A percentile compares a stretch with the other conserved stretches of the same genome.
phyloP scores from a whole-genome alignment of 2,329 filamentous ascomycete genomes.

The Talaromyces sp. region DNA sequence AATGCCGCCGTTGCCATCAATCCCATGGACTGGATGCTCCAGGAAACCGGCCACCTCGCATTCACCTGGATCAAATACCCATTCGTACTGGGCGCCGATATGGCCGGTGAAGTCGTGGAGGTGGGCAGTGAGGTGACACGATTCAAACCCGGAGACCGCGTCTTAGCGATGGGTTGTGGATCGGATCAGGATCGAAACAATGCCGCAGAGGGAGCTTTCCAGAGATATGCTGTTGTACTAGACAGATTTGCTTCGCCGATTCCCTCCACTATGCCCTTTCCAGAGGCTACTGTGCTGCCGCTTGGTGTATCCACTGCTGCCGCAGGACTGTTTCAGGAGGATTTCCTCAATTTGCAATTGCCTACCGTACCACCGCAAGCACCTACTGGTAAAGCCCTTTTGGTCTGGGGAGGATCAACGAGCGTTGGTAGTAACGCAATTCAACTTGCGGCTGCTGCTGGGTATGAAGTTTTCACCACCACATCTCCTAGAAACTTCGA shows the following conservation, averaged over 20 bases:
- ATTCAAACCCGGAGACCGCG: slow-evolving; percentile 26
- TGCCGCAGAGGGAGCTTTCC: slow-evolving; percentile 4
- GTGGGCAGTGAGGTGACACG: slow-evolving; percentile 18
- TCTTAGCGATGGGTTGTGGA: slow-evolving; percentile 20
- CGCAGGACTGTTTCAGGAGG: slow-evolving; percentile 21
- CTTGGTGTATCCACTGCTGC: slow-evolving; percentile 33
- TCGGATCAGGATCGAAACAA: background rate
- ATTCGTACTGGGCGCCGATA: slow-evolving; percentile 26
- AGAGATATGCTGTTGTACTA: slow-evolving; percentile 7
- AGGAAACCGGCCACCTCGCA: slow-evolving; percentile 17
- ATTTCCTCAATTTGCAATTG: background rate
- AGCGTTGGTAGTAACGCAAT: slow-evolving; percentile 43
- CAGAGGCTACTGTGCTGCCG: slow-evolving; percentile 33
- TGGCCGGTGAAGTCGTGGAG: slow-evolving; percentile 25
- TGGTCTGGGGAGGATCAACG: slow-evolving; percentile 48
- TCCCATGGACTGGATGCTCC: slow-evolving; percentile 22
- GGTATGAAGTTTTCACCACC: slow-evolving; percentile 38
- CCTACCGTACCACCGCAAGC: slow-evolving; percentile 2
- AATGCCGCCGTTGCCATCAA: slow-evolving; percentile 26
- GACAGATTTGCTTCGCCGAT: slow-evolving; percentile 24
- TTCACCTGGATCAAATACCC: slow-evolving; percentile 24
- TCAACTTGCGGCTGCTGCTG: slow-evolving; percentile 39
- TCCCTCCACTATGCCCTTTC: slow-evolving; percentile 30
- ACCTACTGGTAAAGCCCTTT: slow-evolving; percentile 27
- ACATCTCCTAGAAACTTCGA: slow-evolving; percentile 41